Evolutionary conservation across 2,329 filamentous ascomycete genomes (phyloP).

Genomic region (Arthroderma sp.): DNA sequence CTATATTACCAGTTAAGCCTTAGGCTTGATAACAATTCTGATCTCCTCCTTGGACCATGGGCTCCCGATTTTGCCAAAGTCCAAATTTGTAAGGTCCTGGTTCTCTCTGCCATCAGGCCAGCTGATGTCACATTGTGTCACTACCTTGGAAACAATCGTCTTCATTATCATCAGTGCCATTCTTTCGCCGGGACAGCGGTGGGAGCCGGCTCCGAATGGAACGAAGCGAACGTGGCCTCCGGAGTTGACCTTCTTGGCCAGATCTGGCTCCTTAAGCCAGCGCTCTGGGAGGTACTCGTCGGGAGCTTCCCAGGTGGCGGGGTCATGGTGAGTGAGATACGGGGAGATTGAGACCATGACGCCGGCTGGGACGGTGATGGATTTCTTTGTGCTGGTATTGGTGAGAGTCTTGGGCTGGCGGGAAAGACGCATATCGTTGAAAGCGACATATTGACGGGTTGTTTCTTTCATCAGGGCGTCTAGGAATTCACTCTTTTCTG

Average conservation of each 20-base stretch:
- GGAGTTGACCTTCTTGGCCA: slow-evolving; percentile 6
- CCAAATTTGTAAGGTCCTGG: slow-evolving; percentile 6
- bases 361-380: slow-evolving; percentile 7
- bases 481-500: slow-evolving; percentile 7
- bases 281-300: slow-evolving; percentile 8
- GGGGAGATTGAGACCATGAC: slow-evolving; percentile 10
- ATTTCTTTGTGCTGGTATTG: slow-evolving; percentile 5
- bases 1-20: neutral
- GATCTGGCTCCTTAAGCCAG: slow-evolving; percentile 6
- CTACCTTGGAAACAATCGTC: slow-evolving; percentile 6
- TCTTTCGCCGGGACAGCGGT: slow-evolving; percentile 10
- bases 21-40: slow-evolving; percentile 6
- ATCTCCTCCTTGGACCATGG: slow-evolving; percentile 9
- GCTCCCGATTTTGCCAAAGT: slow-evolving; percentile 11
- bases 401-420: slow-evolving; percentile 6
- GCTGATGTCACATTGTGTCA: slow-evolving; percentile 6
- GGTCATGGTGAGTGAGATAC: slow-evolving; percentile 10
- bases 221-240: slow-evolving; percentile 6
- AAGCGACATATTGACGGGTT: slow-evolving; percentile 8
- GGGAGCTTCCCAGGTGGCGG: slow-evolving; percentile 6
- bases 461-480: slow-evolving; percentile 10
- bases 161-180: slow-evolving; percentile 9
- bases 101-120: slow-evolving; percentile 5
- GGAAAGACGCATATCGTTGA: slow-evolving; percentile 8
- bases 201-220: slow-evolving; percentile 9